A percentile compares a stretch with the other conserved stretches of the same genome.
phyloP scores from a whole-genome alignment of 805 yeast genomes.

The Candida khao-thaluensis region DNA sequence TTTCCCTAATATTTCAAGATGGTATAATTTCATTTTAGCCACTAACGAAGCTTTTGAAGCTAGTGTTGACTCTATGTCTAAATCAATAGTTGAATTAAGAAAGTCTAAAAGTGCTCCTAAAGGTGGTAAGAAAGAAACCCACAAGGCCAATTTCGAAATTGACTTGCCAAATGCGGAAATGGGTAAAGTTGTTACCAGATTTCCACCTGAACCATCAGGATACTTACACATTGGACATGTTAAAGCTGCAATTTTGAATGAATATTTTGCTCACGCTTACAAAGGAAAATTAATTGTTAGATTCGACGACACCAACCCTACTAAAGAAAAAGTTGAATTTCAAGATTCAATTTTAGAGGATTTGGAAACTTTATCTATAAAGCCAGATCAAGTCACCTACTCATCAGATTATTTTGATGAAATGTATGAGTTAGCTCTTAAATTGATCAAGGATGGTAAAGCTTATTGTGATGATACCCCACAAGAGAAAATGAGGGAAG shows the following conservation, averaged over 20 bases:
- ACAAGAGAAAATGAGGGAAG: slow-evolving; percentile 93
- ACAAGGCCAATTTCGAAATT: slow-evolving; percentile 94
- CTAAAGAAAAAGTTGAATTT: slow-evolving; percentile 93
- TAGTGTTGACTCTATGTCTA: slow-evolving; percentile 63
- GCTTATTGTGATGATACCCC: slow-evolving; percentile 98
- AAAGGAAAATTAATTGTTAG: slow-evolving; percentile 95
- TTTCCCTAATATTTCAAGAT: slow-evolving; percentile 84
- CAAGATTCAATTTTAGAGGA: slow-evolving; percentile 94
- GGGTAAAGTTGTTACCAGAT: slow-evolving; percentile 96
- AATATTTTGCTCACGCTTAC: slow-evolving; percentile 93
- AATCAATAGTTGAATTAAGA: slow-evolving; percentile 70
- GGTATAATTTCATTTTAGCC: slow-evolving; percentile 84
- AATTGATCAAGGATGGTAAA: slow-evolving; percentile 90
- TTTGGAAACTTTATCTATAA: slow-evolving; percentile 83
- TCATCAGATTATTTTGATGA: slow-evolving; percentile 91
- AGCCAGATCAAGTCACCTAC: slow-evolving; percentile 84
- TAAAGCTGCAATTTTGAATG: slow-evolving; percentile 94
- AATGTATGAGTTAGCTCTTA: slow-evolving; percentile 84
- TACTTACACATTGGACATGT: slow-evolving; percentile 99
- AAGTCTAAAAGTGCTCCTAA: slow-evolving; percentile 48
- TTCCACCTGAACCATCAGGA: slow-evolving; percentile 99
- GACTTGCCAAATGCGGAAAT: slow-evolving; percentile 86
- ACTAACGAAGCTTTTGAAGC: slow-evolving; percentile 66
- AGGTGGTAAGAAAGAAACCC: slow-evolving; percentile 76
- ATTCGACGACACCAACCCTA: slow-evolving; percentile 97